Base-by-base conservation (phyloP, 306 rosid genomes). In the Echinosophora koreensis region DNA sequence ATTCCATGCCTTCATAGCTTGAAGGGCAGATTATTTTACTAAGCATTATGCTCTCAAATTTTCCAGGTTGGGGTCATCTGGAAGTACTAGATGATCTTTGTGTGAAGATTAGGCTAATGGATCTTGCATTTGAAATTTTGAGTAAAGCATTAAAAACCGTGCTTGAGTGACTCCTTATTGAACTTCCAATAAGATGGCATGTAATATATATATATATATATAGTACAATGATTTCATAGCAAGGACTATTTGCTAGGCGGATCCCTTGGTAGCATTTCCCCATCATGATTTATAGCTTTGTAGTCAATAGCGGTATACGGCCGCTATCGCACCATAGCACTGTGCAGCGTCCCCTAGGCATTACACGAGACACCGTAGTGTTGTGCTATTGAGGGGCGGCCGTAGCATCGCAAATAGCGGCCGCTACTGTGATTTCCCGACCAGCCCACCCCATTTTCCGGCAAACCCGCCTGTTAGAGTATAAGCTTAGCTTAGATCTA, bases 71-170 rank as follows among this genome's bases (percentile, higher is more conserved):
- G 44, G 65, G 52, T 80, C 34, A 41, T 11, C 11, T 34, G 35
- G 28, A 73, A 65, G 37, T 37, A n/a, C 58, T 47, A 3, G 51
- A 65, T 73, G 28, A 34, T 58, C 50, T 46, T 56, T 47, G 17
- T 66, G 56, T 73, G 42, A 66, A 55, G 60, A 80, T 64, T 32
- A 34, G 32, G 62, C 44, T 65, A 54, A 32, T 56, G 17, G 74
- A 74, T 74, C 56, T 22, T 50, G 59, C 30, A 28, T 27, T 74
- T 30, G 12, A 16, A 39, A 60, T 42, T 44, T 17, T 60, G 18
- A 57, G 51, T 67, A 8, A 60, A 50, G 66, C 18, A 22, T 75
- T 2, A 32, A 67, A 58, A 58, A 5, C 32, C 50, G 17, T 17
- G 75, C 28, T 46, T 2, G 8, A 8, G 41, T 73, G 12, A 60